Percentiles rank a stretch among this genome's conserved stretches.
phyloP scores from a whole-genome alignment of 192 early-diverging fungal genomes.

The Backusella macrospora region DNA sequence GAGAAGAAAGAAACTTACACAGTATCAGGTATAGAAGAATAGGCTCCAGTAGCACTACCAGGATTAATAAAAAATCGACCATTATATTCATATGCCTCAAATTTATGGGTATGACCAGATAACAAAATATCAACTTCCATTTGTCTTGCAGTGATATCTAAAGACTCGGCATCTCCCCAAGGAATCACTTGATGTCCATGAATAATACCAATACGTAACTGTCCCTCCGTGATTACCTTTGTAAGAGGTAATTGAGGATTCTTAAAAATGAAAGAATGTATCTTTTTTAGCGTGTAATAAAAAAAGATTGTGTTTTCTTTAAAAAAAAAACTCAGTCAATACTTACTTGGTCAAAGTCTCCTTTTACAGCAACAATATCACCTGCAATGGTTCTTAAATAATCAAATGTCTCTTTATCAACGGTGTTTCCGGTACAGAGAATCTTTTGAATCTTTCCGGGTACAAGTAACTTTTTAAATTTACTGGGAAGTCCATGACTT shows the following conservation, averaged over 20 bases:
- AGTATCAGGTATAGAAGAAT: slow-evolving; percentile 33
- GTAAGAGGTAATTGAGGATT: slow-evolving; percentile 61
- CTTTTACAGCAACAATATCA: slow-evolving; percentile 75
- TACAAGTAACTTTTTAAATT: slow-evolving; percentile 92
- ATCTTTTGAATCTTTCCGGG: slow-evolving; percentile 97
- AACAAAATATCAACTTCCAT: slow-evolving; percentile 93
- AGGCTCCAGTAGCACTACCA: slow-evolving; percentile 94
- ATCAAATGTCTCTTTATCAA: slow-evolving; percentile 81
- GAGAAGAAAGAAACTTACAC: no score
- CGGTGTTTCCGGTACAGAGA: slow-evolving; percentile 90
- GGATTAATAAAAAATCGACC: slow-evolving; percentile 95
- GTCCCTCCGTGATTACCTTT: slow-evolving; percentile 65
- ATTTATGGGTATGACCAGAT: slow-evolving; percentile 85
- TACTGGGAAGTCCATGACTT: slow-evolving; percentile 82
- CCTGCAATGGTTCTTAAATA: slow-evolving; percentile 83
- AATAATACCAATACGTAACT: slow-evolving; percentile 71
- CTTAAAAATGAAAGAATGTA: no score
- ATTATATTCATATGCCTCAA: slow-evolving; percentile 91
- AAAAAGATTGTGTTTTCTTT: no score
- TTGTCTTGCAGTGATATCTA: slow-evolving; percentile 79
- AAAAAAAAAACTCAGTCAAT: no score
- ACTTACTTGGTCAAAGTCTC: slow-evolving; percentile 83
- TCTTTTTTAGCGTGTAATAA: no score
- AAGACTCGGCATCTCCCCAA: slow-evolving; percentile 72
- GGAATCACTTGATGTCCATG: slow-evolving; percentile 91